A percentile compares a stretch with the other conserved stretches of the same genome.
Conservation (phyloP, 768 basidiomycete species). For the Lentinula raphanica region DNA sequence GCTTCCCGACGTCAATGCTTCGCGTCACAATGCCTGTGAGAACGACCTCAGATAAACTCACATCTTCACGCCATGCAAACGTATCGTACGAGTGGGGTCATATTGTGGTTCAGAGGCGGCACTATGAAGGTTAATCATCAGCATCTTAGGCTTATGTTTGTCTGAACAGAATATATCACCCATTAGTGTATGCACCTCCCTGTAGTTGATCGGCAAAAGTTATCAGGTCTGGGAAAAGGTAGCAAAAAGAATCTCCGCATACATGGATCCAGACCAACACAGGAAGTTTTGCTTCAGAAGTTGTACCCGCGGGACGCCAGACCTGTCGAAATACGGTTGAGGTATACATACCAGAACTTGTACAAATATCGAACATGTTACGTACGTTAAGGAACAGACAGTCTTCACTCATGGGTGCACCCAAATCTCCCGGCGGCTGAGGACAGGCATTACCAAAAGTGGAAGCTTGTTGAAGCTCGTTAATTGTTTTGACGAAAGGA, state of each 20-base stretch:
- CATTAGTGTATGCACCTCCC: conserved; percentile 45
- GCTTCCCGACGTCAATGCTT: conserved; percentile 41
- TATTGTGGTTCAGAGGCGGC: conserved; percentile 35
- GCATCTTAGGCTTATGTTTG: conserved; percentile 4
- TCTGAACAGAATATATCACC: conserved; percentile 22
- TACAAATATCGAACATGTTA: too few relatives aligned
- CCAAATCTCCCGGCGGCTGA: conserved; percentile 34
- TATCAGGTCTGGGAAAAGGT: background rate
- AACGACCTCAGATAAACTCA: background rate
- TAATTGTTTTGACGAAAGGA: conserved; percentile 25
- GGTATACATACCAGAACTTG: background rate
- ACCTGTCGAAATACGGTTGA: conserved; percentile 19
- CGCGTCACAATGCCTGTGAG: conserved; percentile 41
- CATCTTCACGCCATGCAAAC: background rate
- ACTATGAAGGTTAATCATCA: conserved; percentile 21
- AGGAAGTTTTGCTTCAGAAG: conserved; percentile 25
- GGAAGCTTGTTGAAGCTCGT: conserved; percentile 35
- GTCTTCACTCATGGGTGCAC: conserved; percentile 45
- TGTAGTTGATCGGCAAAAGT: conserved; percentile 13
- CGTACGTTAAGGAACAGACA: conserved; percentile 52
- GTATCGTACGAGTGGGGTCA: conserved; percentile 42
- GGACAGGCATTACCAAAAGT: conserved; percentile 53
- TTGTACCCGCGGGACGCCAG: conserved; percentile 26
- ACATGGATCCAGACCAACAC: conserved; percentile 35
- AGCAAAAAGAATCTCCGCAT: conserved; percentile 1